Evolutionary conservation across 2,329 filamentous ascomycete species (phyloP).

Genomic region (Fusarium bactridioides): DNA sequence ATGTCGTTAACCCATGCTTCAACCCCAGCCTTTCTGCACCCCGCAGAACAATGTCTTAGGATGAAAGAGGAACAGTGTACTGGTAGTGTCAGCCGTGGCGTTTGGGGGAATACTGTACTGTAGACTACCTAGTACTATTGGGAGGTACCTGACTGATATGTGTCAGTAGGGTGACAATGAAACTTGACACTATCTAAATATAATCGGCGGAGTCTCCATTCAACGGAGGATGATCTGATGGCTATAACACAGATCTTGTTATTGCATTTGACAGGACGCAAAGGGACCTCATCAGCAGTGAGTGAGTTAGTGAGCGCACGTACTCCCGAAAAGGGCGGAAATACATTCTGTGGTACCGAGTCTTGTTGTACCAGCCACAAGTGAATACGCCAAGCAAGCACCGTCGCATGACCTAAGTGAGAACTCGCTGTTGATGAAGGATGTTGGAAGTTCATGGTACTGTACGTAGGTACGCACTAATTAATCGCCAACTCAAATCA

Average conservation of each 20-base stretch:
- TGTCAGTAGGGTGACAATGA: neutral
- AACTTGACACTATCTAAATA: neutral
- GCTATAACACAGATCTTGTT: neutral
- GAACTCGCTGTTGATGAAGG: neutral
- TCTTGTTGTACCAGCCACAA: slow-evolving; percentile 14
- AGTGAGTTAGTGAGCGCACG: neutral
- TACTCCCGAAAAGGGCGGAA: neutral
- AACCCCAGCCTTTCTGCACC: slow-evolving; percentile 23
- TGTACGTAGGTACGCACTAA: neutral
- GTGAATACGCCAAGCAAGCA: slow-evolving; percentile 2
- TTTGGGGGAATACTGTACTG: neutral
- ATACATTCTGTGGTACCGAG: neutral
- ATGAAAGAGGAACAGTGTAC: neutral
- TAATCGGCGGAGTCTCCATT: neutral
- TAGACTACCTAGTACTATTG: neutral
- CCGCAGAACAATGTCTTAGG: slow-evolving; percentile 17
- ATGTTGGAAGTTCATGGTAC: neutral
- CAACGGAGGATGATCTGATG: neutral
- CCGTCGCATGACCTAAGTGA: slow-evolving; percentile 11
- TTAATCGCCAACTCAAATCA: neutral
- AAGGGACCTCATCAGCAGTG: neutral
- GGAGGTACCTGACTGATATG: neutral
- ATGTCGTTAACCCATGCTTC: neutral
- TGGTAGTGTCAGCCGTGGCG: neutral
- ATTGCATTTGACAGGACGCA: neutral